Percentiles rank a stretch among this genome's conserved stretches.
Conservation (phyloP, 345 rosid species). For the Reutealis trisperma region DNA sequence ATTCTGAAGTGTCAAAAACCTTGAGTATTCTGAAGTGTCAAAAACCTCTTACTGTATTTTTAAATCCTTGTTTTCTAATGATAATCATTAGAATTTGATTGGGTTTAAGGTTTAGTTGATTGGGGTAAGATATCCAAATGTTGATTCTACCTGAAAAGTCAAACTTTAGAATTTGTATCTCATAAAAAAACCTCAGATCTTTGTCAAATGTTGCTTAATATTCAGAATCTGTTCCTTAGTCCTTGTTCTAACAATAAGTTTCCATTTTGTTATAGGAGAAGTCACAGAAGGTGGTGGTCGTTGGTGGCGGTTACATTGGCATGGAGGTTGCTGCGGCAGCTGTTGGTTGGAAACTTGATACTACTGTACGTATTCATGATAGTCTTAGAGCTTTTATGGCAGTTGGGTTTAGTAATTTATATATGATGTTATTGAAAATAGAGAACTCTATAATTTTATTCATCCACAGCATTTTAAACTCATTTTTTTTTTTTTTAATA, state of each 20-base stretch:
- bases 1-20: too few relatives aligned
- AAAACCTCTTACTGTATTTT: not conserved
- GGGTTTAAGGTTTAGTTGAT: not conserved
- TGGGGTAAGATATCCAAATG: not conserved
- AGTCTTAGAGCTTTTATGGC: not conserved
- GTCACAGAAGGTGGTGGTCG: slow-evolving; percentile 72
- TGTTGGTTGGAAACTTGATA: slow-evolving; percentile 92
- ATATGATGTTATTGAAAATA: not conserved
- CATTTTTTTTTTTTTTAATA: not conserved
- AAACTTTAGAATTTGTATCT: not conserved
- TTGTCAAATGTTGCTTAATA: not conserved
- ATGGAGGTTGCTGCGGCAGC: slow-evolving; percentile 99
- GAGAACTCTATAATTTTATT: not conserved
- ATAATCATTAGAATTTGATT: not conserved
- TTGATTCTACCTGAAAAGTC: not conserved
- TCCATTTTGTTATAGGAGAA: slow-evolving; percentile 51
- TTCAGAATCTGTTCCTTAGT: not conserved
- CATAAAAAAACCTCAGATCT: not conserved
- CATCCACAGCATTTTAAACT: not conserved
- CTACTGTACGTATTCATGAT: slow-evolving; percentile 49
- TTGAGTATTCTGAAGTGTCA: too few relatives aligned
- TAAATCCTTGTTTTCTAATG: not conserved
- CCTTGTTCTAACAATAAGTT: slow-evolving; percentile 6
- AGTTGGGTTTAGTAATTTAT: not conserved
- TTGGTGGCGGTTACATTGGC: slow-evolving; percentile 99